phyloP scores from a whole-genome alignment of 2,329 filamentous ascomycete genomes.

The Colletotrichum sansevieriae region DNA sequence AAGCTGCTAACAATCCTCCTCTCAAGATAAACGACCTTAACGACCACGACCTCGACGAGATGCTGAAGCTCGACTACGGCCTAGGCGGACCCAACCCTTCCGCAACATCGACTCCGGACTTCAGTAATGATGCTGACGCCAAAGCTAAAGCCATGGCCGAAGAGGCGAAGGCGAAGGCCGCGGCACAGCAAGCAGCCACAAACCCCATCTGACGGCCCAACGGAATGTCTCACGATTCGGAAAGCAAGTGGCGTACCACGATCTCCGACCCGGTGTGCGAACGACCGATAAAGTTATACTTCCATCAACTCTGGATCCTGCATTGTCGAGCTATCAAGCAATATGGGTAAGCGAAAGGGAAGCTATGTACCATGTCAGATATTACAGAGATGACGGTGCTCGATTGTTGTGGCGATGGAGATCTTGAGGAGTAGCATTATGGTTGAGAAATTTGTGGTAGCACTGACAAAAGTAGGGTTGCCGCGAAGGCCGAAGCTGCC shows the following conservation, averaged over 20 bases:
- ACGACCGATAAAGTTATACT: neutral
- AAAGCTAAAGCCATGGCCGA: conserved; percentile 29
- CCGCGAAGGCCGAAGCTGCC: conserved; percentile 7
- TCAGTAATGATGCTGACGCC: conserved; percentile 29
- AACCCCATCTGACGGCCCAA: neutral
- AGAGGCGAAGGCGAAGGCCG: conserved; percentile 21
- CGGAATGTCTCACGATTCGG: neutral
- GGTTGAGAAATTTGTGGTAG: neutral
- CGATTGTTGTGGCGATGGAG: conserved; percentile 6
- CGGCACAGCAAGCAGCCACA: neutral
- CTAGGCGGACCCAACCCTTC: neutral
- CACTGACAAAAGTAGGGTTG: neutral
- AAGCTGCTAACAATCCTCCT: neutral
- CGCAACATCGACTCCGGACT: neutral
- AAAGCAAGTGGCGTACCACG: neutral
- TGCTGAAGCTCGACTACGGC: conserved; percentile 22
- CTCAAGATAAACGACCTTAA: conserved; percentile 12
- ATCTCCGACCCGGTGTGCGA: neutral
- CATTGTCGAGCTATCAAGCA: neutral
- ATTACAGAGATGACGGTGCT: neutral
- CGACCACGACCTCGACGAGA: conserved; percentile 14
- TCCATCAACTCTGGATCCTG: neutral
- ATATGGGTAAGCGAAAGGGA: neutral
- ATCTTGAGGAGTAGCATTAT: neutral
- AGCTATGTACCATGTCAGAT: neutral